Evolutionary conservation across 805 yeast species (phyloP), one percentile per base, ranked within the genome.

Genomic region (Myxozyma geophila): DNA sequence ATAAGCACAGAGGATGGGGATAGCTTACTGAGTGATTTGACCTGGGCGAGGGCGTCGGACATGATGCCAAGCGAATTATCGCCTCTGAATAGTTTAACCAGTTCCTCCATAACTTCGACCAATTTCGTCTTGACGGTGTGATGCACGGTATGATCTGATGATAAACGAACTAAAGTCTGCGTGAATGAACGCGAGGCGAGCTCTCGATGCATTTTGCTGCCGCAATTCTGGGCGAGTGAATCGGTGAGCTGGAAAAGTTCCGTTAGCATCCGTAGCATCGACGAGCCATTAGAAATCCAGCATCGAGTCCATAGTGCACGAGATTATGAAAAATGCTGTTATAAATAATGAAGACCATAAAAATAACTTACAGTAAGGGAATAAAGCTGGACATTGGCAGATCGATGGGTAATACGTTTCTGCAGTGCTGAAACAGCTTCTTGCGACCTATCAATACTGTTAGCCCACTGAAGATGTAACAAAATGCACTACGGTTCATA

Each of bases 11-110:
- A 28, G 15, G 40, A 28, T 49, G 37, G 9, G 19, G 21, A 9
- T 10, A 60, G 28, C 70, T 7, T 58, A 67, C 70, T 79, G 64
- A 81, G 69, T 57, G 67, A 66, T 62, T 77, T 76, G 35, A 90
- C 80, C 37, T 79, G 81, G 19, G 77, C 75, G 70, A 83, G 83
- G 0, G 90, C 85, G 66, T 85, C 88, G 17, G 80, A 78, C 83
- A 92, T 84, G 1, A 88, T 86, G 63, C 81, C 81, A 70, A 93
- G 80, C 2, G 93, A 87, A 0, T 95, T 93, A 74, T 95, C 98
- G 33, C 75, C 74, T 60, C 82, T 79, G 75, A 92, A 90, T 2
- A 88, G 82, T 44, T 81, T 76, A 21, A 87, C 75, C 67, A 95
- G 79, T 71, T 90, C 91, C 57, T 81, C 82, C 50, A 92, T 81